Evolutionary conservation across 495 filamentous ascomycete species (phyloP), one percentile per base, ranked within the genome.

Genomic region (Viridothelium virens): DNA sequence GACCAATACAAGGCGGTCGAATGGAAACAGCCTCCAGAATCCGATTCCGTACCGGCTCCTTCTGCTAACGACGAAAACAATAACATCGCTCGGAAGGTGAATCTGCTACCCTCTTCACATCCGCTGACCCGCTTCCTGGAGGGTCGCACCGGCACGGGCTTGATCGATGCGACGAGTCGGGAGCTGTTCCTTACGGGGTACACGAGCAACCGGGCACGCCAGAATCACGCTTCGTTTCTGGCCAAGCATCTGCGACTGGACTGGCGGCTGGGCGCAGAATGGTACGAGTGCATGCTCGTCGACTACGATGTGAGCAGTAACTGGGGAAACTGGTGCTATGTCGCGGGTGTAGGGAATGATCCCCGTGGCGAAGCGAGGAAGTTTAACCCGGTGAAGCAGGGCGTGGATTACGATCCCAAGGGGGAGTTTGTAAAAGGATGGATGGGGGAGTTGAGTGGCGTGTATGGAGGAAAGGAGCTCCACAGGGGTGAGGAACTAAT

Each of bases 321-420:
- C 71, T 91, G 87, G 87, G 85, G 85, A 46, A 90, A 89, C 70
- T 91, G 87, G 89, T 87, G 89, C 75, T 90, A 91, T 69, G 81
- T 84, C 7, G 80, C 87, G 0, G 88, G 89, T 6, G 87, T 91
- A 0, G 89, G 89, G 31, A 91, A 90, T 71, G 88, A 90, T 70
- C 89, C 88, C 0, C 72, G 86, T 38, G 82, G 84, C 39, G 81
- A 86, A 46, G 79, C 80, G 0, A 75, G 87, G 47, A 83, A 87
- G 12, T 90, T 91, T 78, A 91, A 91, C 72, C 87, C 88, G 11
- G 76, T 88, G 39, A 89, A 90, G 75, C 85, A 89, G 71, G 85
- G 84, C 0, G 77, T 85, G 66, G 87, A 91, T 62, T 90, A 91
- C 70, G 88, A 90, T 72, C 76, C 79, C 2, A 73, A 81, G 0